Evolutionary conservation across 2,329 filamentous ascomycete genomes (phyloP).

Genomic region (Cladosporium halotolerans): DNA sequence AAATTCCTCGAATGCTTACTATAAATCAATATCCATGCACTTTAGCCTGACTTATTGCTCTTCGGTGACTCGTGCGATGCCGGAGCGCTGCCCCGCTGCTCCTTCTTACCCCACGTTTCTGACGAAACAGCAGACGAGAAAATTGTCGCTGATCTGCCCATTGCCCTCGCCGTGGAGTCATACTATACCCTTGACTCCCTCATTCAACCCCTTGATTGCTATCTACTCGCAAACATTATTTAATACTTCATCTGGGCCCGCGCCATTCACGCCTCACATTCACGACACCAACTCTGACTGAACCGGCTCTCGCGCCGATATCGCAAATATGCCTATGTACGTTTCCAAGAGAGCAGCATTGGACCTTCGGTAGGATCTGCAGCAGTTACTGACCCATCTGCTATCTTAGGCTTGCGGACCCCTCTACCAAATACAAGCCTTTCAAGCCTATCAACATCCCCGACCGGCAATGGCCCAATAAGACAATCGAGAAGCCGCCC

Average conservation of each 20-base stretch:
- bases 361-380: neutral
- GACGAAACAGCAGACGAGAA: constrained; percentile 5
- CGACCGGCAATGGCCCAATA: constrained; percentile 76
- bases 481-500: constrained; percentile 74
- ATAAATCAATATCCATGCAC: no score
- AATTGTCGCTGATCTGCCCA: constrained; percentile 1
- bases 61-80: constrained; percentile 1
- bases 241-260: neutral
- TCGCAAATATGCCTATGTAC: constrained; percentile 15
- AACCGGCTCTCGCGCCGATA: constrained; percentile 2
- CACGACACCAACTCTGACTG: neutral
- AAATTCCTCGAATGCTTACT: no score
- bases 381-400: neutral
- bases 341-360: neutral
- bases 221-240: neutral
- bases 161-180: constrained; percentile 15
- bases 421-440: constrained; percentile 68
- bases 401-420: constrained; percentile 58
- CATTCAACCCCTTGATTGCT: constrained; percentile 6
- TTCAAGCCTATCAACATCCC: constrained; percentile 63
- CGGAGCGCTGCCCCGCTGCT: constrained; percentile 2
- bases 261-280: neutral
- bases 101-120: constrained; percentile 5
- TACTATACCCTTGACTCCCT: neutral
- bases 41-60: neutral